phyloP scores from a whole-genome alignment of 2,329 filamentous ascomycete genomes.

The Fusarium scirpi region DNA sequence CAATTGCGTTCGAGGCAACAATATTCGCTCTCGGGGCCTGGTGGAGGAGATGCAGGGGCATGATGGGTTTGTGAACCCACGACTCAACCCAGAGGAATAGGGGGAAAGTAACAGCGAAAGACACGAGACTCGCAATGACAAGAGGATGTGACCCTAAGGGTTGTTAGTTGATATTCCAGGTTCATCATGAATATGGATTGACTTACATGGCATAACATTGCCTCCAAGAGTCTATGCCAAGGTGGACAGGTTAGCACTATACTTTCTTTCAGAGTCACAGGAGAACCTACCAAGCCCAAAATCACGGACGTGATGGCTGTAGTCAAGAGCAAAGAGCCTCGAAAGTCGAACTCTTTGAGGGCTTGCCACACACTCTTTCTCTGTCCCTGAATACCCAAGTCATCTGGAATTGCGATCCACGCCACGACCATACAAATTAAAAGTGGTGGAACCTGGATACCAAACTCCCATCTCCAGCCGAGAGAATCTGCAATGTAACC shows the following conservation, averaged over 20 bases:
- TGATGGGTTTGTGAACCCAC: slow-evolving; percentile 65
- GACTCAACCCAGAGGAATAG: slow-evolving; percentile 66
- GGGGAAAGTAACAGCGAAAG: slow-evolving; percentile 62
- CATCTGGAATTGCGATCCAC: slow-evolving; percentile 61
- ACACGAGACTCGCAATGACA: slow-evolving; percentile 63
- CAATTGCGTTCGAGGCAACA: slow-evolving; percentile 67
- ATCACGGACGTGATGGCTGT: slow-evolving; percentile 68
- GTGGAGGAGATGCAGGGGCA: slow-evolving; percentile 67
- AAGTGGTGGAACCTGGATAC: slow-evolving; percentile 68
- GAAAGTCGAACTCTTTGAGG: slow-evolving; percentile 67
- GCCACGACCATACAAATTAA: slow-evolving; percentile 61
- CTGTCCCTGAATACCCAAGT: slow-evolving; percentile 63
- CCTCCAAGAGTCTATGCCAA: slow-evolving; percentile 67
- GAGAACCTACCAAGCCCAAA: slow-evolving; percentile 64
- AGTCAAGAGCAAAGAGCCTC: slow-evolving; percentile 66
- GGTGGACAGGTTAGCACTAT: slow-evolving; percentile 17
- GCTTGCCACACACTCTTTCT: slow-evolving; percentile 60
- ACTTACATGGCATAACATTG: slow-evolving; percentile 70
- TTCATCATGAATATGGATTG: too few relatives aligned
- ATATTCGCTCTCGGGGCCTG: slow-evolving; percentile 66
- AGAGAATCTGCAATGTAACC: slow-evolving; percentile 76
- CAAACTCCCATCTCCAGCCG: slow-evolving; percentile 81
- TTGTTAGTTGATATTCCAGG: slow-evolving; percentile 10
- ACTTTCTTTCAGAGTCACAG: background rate
- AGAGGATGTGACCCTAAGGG: slow-evolving; percentile 67